A percentile compares a stretch with the other conserved stretches of the same genome.
phyloP scores from a whole-genome alignment of 2,329 filamentous ascomycete genomes.

The Ophiostoma sp. region DNA sequence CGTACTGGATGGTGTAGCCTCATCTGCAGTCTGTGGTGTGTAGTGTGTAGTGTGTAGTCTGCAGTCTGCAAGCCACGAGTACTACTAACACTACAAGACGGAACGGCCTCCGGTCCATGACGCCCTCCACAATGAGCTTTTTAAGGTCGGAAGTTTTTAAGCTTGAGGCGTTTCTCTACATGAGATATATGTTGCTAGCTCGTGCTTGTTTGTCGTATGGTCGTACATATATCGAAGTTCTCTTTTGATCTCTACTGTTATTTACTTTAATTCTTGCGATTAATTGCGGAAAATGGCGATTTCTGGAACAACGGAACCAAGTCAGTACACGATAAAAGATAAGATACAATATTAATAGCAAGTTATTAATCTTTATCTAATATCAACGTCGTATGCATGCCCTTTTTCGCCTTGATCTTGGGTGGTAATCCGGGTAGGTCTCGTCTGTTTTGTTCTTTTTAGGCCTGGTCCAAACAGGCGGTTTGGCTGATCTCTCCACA shows the following conservation, averaged over 20 bases:
- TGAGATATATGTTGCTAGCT: neutral
- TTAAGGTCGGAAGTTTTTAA: neutral
- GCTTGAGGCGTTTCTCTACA: neutral
- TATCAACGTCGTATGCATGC: neutral
- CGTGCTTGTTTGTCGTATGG: no score
- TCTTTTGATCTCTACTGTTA: no score
- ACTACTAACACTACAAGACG: neutral
- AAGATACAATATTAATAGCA: neutral
- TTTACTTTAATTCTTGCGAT: no score
- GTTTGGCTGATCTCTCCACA: constrained; percentile 4
- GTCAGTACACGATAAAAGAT: neutral
- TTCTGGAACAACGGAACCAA: neutral
- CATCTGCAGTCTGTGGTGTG: neutral
- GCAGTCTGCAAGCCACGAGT: neutral
- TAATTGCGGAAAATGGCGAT: no score
- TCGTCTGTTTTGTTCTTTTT: constrained; percentile 22
- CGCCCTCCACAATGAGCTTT: neutral
- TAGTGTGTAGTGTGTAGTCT: neutral
- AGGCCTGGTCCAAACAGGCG: constrained; percentile 14
- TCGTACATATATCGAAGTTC: no score
- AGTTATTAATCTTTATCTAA: no score
- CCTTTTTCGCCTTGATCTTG: neutral
- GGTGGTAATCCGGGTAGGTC: constrained; percentile 5
- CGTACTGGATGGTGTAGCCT: neutral
- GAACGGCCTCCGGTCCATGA: neutral